Percentiles rank a stretch among this genome's conserved stretches.
These are phyloP conservation scores for Piper longum DNA, from an alignment of 164 flowering plant species.

Conservation along the genomic window DNA sequence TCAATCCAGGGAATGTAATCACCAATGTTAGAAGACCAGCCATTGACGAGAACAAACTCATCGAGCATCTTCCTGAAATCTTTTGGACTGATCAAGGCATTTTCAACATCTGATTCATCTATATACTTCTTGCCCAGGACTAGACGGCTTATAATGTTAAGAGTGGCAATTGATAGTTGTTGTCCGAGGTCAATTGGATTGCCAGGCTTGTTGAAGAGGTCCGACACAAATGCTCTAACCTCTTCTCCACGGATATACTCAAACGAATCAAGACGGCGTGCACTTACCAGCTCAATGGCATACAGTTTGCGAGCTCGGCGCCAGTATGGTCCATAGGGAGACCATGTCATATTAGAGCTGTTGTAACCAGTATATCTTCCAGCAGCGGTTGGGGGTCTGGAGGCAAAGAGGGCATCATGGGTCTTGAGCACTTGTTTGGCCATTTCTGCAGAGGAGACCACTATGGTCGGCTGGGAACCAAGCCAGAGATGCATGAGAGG, in stretches of 20 bases:
- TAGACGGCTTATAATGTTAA: conserved; percentile 34
- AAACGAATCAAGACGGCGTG: conserved; percentile 19
- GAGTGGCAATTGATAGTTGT: conserved; percentile 19
- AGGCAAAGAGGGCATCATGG: conserved; percentile 19
- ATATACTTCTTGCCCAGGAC: conserved; percentile 40
- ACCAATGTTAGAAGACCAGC: conserved; percentile 29
- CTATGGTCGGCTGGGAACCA: too few relatives aligned
- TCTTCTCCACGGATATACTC: conserved; percentile 24
- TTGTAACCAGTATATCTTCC: conserved; percentile 21
- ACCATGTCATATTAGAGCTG: conserved; percentile 15
- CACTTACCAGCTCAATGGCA: conserved; percentile 15
- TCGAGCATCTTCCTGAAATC: conserved; percentile 31
- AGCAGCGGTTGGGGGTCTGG: conserved; percentile 16
- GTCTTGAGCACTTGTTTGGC: conserved; percentile 7
- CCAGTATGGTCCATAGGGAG: conserved; percentile 24
- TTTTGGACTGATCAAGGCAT: neutral
- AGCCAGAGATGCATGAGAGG: too few relatives aligned
- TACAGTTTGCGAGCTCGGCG: conserved; percentile 20
- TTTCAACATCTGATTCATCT: conserved; percentile 1
- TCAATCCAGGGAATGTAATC: conserved; percentile 45
- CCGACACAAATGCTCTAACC: conserved; percentile 12
- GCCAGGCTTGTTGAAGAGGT: conserved; percentile 4
- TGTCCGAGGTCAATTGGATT: conserved; percentile 21
- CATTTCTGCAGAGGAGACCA: too few relatives aligned
- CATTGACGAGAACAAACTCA: conserved; percentile 32